These are phyloP conservation scores for Metschnikowia noctiluminum DNA, from an alignment of 805 yeast genomes.

Conservation along the genomic window DNA sequence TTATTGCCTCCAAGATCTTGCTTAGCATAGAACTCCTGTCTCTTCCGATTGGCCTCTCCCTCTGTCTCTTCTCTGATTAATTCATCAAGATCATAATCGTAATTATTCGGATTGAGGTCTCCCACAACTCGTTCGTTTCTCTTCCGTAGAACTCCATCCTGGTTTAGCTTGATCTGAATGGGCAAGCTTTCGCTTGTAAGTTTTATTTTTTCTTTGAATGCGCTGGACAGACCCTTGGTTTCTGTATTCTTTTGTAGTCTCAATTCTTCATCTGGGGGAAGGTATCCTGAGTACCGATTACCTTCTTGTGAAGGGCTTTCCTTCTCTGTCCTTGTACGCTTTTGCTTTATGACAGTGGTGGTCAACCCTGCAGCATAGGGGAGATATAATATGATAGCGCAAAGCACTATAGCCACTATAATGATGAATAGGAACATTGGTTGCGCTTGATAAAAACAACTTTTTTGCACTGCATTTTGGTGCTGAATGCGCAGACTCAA, in stretches of 20 bases:
- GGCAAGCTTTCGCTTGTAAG: conserved; percentile 39
- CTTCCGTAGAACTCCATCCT: conserved; percentile 23
- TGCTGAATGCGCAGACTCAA: background rate
- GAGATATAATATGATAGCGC: conserved; percentile 39
- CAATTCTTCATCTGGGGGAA: conserved; percentile 39
- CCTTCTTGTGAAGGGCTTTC: conserved; percentile 3
- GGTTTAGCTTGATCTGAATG: conserved; percentile 29
- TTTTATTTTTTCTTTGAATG: conserved; percentile 28
- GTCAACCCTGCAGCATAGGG: conserved; percentile 54
- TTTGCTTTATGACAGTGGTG: conserved; percentile 38
- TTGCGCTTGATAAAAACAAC: no score
- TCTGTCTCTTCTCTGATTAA: conserved; percentile 36
- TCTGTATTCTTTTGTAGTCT: conserved; percentile 13
- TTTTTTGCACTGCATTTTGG: background rate
- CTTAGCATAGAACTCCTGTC: conserved; percentile 10
- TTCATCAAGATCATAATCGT: conserved; percentile 44
- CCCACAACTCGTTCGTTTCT: conserved; percentile 33
- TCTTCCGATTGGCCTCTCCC: conserved; percentile 16
- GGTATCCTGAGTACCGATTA: conserved; percentile 28
- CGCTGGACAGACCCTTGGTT: conserved; percentile 15
- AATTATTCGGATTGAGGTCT: conserved; percentile 39
- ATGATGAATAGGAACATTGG: conserved; percentile 38
- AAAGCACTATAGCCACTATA: conserved; percentile 39
- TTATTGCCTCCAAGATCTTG: conserved; percentile 15
- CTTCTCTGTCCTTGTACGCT: conserved; percentile 10